phyloP scores from a whole-genome alignment of 345 rosid genomes.

The Boechera divaricarpa region DNA sequence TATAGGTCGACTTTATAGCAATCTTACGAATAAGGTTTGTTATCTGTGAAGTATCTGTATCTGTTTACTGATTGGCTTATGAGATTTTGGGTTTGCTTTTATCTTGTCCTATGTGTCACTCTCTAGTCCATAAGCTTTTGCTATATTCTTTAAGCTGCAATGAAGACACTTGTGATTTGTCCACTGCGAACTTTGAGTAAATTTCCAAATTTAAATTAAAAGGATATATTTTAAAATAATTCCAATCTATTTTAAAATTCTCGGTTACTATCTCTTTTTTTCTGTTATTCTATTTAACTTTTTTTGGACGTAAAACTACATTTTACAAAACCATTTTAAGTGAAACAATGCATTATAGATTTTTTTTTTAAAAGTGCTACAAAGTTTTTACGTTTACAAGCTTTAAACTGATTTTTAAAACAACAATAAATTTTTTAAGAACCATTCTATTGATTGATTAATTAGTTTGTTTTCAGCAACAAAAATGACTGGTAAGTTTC shows the following conservation, averaged over 20 bases:
- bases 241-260: not conserved
- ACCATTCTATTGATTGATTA: not conserved
- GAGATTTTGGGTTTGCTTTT: conserved; percentile 32
- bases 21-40: conserved; percentile 39
- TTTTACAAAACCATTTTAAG: not conserved
- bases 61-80: conserved; percentile 40
- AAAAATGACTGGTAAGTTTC: not conserved
- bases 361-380: not conserved
- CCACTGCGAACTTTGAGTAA: not conserved
- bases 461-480: not conserved
- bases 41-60: conserved; percentile 41
- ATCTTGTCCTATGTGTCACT: conserved; percentile 37
- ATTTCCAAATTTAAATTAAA: not conserved
- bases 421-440: not conserved
- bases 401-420: not conserved
- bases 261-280: not conserved
- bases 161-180: conserved; percentile 21
- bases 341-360: not conserved
- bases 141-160: not conserved
- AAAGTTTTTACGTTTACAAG: not conserved
- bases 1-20: conserved; percentile 21
- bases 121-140: conserved; percentile 32
- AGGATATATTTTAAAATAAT: not conserved
- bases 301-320: not conserved
- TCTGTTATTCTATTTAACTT: not conserved